Conservation (phyloP, 345 rosid species). For the Eucalyptus fibrosa region DNA sequence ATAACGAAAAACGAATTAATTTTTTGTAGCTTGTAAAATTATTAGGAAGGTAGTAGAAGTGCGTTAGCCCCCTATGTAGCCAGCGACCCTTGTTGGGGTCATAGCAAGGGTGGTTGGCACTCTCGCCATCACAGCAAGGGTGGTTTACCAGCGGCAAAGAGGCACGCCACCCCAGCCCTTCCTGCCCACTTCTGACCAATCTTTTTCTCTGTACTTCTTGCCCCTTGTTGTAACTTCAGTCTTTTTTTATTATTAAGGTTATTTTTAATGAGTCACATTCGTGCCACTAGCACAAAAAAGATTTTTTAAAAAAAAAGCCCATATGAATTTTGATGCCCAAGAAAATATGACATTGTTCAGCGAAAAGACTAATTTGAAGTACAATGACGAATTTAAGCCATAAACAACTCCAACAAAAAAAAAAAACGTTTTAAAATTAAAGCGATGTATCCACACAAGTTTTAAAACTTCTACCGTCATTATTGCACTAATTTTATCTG, state of each 20-base stretch:
- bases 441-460: background rate
- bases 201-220: background rate
- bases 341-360: background rate
- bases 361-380: background rate
- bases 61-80: background rate
- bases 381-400: background rate
- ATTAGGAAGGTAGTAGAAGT: background rate
- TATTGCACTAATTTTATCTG: background rate
- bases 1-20: too few relatives aligned
- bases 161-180: background rate
- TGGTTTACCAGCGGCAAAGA: background rate
- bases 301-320: background rate
- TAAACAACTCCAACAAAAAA: background rate
- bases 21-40: background rate
- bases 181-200: background rate
- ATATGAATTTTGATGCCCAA: background rate
- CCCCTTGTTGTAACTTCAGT: background rate
- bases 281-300: background rate
- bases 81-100: background rate
- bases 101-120: background rate
- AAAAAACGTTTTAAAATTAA: background rate
- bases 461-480: background rate
- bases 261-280: background rate
- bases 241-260: background rate
- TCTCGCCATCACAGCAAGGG: background rate